Base-by-base conservation (phyloP, 2,329 filamentous ascomycete genomes). In the Aspergillus sp. region DNA sequence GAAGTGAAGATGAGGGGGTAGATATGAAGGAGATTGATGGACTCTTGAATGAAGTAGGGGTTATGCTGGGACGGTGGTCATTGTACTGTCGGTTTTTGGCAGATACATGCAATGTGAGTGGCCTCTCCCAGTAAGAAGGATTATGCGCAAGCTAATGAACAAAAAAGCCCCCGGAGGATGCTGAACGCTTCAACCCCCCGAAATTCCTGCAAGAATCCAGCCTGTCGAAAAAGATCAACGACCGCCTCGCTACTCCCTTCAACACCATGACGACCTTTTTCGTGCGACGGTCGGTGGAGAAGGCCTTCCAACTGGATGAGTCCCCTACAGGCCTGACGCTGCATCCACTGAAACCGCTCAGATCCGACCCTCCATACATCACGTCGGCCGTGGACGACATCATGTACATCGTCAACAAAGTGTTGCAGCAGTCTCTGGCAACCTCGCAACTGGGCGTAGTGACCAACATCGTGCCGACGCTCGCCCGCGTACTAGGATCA, bases 391-490 rank as follows among this genome's bases (percentile, higher is more conserved):
- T 98, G 6, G 93, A 98, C 71, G 93, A 96, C 70, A 89, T 97
- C 61, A 97, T 98, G 91, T 98, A 97, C 69, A 96, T 98, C 57
- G 87, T 95, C 63, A 94, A 94, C 63, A 85, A 91, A 43, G 86
- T 97, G 32, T 76, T 97, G 5, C 85, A 94, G 53, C 84, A 91
- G 54, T 86, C 88, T 0, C 74, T 97, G 26, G 85, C 87, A 0
- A 97, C 94, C 0, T 88, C 86, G 2, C 90, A 96, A 63, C 77
- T 83, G 55, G 77, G 83, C 12, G 82, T 95, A 3, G 79, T 94
- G 26, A 80, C 81, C 38, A 86, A 80, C 47, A 86, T 94, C 5
- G 71, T 96, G 28, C 85, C 89, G 2, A 85, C 83, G 0, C 75
- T 97, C 4, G 81, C 85, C 12, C 81, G 88, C 32, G 83, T 98